These are phyloP conservation scores for Aegilops longissima DNA, from an alignment of 176 grass and related monocot genomes.

Conservation along the genomic window DNA sequence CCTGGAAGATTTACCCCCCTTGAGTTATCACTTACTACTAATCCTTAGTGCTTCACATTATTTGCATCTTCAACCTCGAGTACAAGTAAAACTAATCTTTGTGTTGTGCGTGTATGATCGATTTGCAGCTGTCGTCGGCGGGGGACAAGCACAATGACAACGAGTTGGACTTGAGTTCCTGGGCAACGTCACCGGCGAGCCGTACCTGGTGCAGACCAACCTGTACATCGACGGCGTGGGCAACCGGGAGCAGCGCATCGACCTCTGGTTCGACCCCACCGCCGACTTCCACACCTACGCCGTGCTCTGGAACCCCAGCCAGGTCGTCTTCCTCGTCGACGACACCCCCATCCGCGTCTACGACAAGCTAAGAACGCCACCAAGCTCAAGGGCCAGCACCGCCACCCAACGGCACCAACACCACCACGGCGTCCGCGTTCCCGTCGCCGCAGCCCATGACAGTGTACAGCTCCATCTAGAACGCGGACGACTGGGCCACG, in stretches of 20 bases:
- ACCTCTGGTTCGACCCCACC: constrained; percentile 94
- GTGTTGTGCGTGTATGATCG: fast-evolving
- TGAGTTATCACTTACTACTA: too few relatives aligned
- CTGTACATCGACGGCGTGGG: constrained; percentile 92
- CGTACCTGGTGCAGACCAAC: constrained; percentile 96
- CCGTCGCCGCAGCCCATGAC: constrained; percentile 80
- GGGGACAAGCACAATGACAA: constrained; percentile 68
- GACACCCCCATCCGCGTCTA: constrained; percentile 89
- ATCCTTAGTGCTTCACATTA: not conserved
- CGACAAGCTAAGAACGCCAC: constrained; percentile 41
- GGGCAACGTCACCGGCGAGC: constrained; percentile 80
- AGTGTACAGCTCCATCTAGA: constrained; percentile 97
- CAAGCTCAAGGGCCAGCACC: constrained; percentile 25
- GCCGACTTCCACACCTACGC: constrained; percentile 80
- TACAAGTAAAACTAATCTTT: not conserved
- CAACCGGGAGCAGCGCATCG: constrained; percentile 96
- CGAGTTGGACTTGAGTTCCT: constrained; percentile 99
- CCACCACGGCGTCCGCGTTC: constrained; percentile 8
- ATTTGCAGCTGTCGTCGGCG: constrained; percentile 54
- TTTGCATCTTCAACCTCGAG: not conserved
- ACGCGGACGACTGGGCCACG: constrained; percentile 98
- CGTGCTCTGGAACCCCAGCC: constrained; percentile 86
- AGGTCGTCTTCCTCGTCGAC: constrained; percentile 94
- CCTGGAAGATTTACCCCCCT: not conserved
- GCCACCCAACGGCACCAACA: not conserved